phyloP scores from a whole-genome alignment of 2,329 filamentous ascomycete species.

The Plenodomus lindquistii region DNA sequence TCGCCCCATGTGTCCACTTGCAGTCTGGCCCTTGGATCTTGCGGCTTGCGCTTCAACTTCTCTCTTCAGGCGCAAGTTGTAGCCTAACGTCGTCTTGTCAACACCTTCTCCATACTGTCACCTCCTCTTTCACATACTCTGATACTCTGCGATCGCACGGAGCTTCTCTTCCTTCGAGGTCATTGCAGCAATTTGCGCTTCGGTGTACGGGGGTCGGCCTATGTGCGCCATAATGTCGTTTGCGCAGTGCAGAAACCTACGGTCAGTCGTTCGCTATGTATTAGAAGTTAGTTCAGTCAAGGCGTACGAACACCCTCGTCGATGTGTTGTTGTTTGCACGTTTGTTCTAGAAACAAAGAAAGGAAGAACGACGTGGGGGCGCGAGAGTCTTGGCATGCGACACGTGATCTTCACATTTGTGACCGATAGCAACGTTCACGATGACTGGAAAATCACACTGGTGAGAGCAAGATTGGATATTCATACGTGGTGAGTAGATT shows the following conservation, averaged over 20 bases:
- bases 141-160: conserved; percentile 29
- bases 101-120: background rate
- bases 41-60: conserved; percentile 15
- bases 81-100: conserved; percentile 20
- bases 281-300: background rate
- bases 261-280: background rate
- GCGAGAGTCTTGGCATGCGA: background rate
- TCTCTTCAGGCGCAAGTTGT: conserved; percentile 25
- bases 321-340: background rate
- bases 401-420: no score
- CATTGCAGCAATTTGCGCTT: conserved; percentile 29
- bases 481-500: background rate
- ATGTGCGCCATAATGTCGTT: conserved; percentile 22
- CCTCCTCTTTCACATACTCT: conserved; percentile 27
- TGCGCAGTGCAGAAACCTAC: background rate
- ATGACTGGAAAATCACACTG: no score
- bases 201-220: conserved; percentile 31
- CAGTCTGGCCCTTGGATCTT: background rate
- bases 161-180: conserved; percentile 21
- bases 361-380: background rate
- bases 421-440: no score
- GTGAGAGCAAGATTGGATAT: no score
- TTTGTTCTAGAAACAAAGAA: background rate
- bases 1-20: conserved; percentile 5
- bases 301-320: background rate